Conservation (phyloP, 1,139 yeast genomes). For the Suhomyces bokatorum region DNA sequence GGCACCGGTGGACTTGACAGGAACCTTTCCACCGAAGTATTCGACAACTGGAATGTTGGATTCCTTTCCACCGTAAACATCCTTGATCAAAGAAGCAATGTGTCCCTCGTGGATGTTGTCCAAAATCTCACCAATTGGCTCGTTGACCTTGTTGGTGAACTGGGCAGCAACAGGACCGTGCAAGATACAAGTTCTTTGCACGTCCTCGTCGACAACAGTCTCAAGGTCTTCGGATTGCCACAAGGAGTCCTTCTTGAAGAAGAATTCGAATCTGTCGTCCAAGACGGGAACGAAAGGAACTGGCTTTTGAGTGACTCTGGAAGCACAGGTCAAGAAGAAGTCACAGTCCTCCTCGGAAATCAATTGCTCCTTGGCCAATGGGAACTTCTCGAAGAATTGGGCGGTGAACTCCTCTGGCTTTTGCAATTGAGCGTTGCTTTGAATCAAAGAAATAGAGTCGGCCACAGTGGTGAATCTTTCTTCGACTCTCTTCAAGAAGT, state of each 20-base stretch:
- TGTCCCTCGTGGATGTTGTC: conserved; percentile 91
- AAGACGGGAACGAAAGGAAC: conserved; percentile 96
- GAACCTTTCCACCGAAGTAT: conserved; percentile 74
- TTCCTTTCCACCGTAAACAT: conserved; percentile 68
- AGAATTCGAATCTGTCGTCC: conserved; percentile 91
- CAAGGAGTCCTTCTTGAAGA: conserved; percentile 96
- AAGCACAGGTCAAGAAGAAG: conserved; percentile 81
- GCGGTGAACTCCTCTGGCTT: conserved; percentile 63
- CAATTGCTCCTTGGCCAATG: conserved; percentile 75
- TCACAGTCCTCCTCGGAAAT: conserved; percentile 95
- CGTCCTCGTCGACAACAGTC: conserved; percentile 94
- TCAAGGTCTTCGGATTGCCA: conserved; percentile 99
- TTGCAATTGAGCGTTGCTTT: conserved; percentile 67
- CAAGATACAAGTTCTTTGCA: conserved; percentile 95
- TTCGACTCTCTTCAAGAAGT: conserved; percentile 88
- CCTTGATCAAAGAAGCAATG: conserved; percentile 65
- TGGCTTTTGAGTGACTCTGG: conserved; percentile 89
- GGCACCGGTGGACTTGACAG: conserved; percentile 29
- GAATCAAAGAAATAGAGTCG: conserved; percentile 64
- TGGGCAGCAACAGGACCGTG: conserved; percentile 99
- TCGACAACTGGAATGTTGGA: conserved; percentile 82
- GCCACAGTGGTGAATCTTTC: conserved; percentile 78
- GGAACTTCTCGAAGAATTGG: conserved; percentile 64
- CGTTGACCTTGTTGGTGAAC: conserved; percentile 81
- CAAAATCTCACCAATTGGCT: conserved; percentile 88